Evolutionary conservation across 768 basidiomycete genomes (phyloP).

Genomic region (Sporobolomyces phaffii): DNA sequence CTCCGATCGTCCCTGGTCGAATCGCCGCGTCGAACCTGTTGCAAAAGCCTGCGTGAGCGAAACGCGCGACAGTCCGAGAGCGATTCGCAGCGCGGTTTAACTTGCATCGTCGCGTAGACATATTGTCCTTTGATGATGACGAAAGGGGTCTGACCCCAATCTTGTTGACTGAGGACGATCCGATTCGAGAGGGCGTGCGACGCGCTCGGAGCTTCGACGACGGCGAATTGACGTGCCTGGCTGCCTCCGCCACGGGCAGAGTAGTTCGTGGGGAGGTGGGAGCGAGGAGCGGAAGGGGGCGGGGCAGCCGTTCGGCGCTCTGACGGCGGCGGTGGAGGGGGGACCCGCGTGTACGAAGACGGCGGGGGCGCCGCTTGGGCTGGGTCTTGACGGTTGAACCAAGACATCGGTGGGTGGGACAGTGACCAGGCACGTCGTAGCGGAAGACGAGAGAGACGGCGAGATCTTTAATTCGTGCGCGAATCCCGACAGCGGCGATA

Average conservation of each 20-base stretch:
- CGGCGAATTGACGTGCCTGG: slow-evolving; percentile 14
- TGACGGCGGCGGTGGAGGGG: neutral
- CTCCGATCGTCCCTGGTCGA: slow-evolving; percentile 64
- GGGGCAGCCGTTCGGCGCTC: neutral
- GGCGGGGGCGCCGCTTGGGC: neutral
- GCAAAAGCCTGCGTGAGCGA: no score
- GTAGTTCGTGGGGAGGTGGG: slow-evolving; percentile 5
- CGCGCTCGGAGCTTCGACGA: slow-evolving; percentile 36
- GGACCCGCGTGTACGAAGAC: neutral
- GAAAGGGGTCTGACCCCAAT: slow-evolving; percentile 68
- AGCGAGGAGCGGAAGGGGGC: neutral
- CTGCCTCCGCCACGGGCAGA: neutral
- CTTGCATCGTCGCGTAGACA: slow-evolving; percentile 68
- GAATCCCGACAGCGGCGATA: no score
- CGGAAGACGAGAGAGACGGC: no score
- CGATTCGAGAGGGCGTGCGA: slow-evolving; percentile 65
- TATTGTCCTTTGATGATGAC: slow-evolving; percentile 67
- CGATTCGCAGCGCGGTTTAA: no score
- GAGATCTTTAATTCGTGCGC: no score
- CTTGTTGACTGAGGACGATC: slow-evolving; percentile 67
- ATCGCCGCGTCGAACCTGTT: slow-evolving; percentile 52
- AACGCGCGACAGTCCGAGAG: no score
- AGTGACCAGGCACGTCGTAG: no score
- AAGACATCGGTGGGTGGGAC: slow-evolving; percentile 15
- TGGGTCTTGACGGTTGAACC: slow-evolving; percentile 2